Evolutionary conservation across 371 early-diverging fungal genomes (phyloP).

Genomic region (Mortierella sp.): DNA sequence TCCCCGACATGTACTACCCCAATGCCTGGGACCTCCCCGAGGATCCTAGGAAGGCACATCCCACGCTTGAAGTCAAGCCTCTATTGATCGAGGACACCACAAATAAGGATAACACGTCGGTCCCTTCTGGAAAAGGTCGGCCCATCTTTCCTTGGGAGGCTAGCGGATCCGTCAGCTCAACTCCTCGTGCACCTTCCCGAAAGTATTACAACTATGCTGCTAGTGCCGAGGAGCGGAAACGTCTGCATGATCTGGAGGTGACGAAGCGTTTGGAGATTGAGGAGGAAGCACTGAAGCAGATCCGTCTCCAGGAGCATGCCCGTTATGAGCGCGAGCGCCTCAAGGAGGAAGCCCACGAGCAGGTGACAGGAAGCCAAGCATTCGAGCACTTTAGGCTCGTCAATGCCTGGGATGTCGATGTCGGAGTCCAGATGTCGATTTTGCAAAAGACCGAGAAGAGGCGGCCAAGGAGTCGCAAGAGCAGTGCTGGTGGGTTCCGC

Average conservation of each 20-base stretch:
- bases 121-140: conserved; percentile 46
- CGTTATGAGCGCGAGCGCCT: conserved; percentile 49
- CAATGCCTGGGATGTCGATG: conserved; percentile 57
- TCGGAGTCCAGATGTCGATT: conserved; percentile 52
- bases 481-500: conserved; percentile 50
- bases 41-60: conserved; percentile 44
- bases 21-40: conserved; percentile 56
- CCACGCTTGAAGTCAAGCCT: conserved; percentile 18
- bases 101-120: conserved; percentile 26
- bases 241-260: conserved; percentile 32
- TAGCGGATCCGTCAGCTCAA: conserved; percentile 16
- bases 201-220: conserved; percentile 50
- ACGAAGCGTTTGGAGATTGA: conserved; percentile 30
- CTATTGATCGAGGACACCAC: conserved; percentile 37
- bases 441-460: conserved; percentile 54
- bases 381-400: conserved; percentile 56
- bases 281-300: conserved; percentile 37
- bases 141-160: conserved; percentile 57
- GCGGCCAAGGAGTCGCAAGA: conserved; percentile 53
- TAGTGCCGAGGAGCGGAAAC: conserved; percentile 34
- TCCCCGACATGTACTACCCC: conserved; percentile 56
- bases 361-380: conserved; percentile 43
- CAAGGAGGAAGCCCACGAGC: conserved; percentile 39
- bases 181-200: conserved; percentile 36
- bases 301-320: conserved; percentile 34